Conservation (phyloP, 352 stramenopile genomes). For the Pythium apleroticum region DNA sequence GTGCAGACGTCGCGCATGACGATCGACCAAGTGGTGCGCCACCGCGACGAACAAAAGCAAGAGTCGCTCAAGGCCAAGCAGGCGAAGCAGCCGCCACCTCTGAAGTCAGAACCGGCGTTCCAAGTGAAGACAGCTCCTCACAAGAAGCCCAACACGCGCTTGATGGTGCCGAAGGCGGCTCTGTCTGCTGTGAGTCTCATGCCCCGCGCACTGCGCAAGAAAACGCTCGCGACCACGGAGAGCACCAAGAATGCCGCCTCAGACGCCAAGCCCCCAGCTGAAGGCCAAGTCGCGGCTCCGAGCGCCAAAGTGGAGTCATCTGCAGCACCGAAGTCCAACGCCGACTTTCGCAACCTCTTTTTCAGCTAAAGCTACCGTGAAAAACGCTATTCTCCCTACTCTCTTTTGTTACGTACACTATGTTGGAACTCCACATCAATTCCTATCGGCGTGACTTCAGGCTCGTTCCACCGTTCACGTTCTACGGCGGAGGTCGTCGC, state of each 20-base stretch:
- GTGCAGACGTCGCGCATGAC: constrained; percentile 62
- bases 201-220: constrained; percentile 50
- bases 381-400: not conserved
- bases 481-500: not conserved
- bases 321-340: constrained; percentile 56
- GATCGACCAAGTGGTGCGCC: constrained; percentile 56
- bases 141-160: constrained; percentile 30
- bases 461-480: too few species aligned
- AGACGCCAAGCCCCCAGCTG: not conserved
- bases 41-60: constrained; percentile 50
- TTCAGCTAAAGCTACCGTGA: constrained; percentile 24
- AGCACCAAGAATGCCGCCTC: not conserved
- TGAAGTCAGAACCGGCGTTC: constrained; percentile 1
- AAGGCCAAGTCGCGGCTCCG: not conserved
- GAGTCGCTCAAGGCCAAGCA: constrained; percentile 36
- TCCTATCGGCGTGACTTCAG: too few species aligned
- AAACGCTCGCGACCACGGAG: constrained; percentile 13
- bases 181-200: constrained; percentile 44
- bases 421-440: too few species aligned
- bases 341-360: constrained; percentile 68
- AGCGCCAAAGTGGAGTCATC: constrained; percentile 5
- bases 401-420: too few species aligned
- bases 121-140: constrained; percentile 25
- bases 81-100: constrained; percentile 5
- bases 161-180: constrained; percentile 23